A percentile compares a stretch with the other conserved stretches of the same genome.
Conservation (phyloP, 2,329 filamentous ascomycete genomes). For the Apiospora aurea region DNA sequence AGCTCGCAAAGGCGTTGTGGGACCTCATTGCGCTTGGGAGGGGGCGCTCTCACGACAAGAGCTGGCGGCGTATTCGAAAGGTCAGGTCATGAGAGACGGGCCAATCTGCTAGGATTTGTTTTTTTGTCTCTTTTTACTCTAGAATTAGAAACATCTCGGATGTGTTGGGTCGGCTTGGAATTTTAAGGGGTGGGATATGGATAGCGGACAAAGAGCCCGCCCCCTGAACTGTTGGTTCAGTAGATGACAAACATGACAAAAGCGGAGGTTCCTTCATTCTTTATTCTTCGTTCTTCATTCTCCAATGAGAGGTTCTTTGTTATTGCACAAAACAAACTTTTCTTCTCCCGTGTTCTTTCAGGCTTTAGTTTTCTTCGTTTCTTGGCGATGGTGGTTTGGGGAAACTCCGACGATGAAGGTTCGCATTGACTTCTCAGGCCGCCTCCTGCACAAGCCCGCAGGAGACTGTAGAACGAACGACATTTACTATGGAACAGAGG, state of each 20-base stretch:
- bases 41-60: not conserved
- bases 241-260: not conserved
- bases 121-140: not conserved
- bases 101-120: not conserved
- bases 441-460: not conserved
- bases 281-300: not conserved
- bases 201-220: not conserved
- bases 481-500: not conserved
- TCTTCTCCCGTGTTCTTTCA: not conserved
- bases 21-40: not conserved
- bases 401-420: conserved; percentile 1
- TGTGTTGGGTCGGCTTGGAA: not conserved
- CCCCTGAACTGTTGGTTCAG: not conserved
- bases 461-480: not conserved
- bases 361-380: not conserved
- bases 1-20: not conserved
- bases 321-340: not conserved
- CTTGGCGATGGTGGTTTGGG: not conserved
- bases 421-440: not conserved
- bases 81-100: not conserved
- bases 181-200: not conserved
- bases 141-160: not conserved
- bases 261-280: not conserved
- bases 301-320: not conserved
- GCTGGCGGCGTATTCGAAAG: not conserved